A percentile compares a stretch with the other conserved stretches of the same genome.
These are phyloP conservation scores for Quercus glauca DNA, from an alignment of 306 rosid genomes.

Conservation along the genomic window DNA sequence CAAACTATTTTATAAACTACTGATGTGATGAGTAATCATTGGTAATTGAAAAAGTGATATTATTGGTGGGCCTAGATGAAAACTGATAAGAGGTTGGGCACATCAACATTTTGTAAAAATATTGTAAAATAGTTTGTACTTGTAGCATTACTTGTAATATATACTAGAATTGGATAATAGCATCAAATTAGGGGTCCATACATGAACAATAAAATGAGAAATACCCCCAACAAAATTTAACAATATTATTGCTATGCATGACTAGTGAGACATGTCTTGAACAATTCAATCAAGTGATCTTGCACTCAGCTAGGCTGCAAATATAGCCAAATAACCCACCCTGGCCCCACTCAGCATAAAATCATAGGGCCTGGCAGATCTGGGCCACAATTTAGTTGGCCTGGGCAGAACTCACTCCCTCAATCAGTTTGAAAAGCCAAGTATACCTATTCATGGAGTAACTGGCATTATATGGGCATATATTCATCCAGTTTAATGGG, in stretches of 20 bases:
- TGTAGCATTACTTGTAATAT: not conserved
- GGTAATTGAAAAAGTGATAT: no score
- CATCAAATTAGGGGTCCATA: not conserved
- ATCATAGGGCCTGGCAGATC: not conserved
- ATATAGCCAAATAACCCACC: not conserved
- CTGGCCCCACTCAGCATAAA: not conserved
- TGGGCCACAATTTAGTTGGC: not conserved
- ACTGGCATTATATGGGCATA: not conserved
- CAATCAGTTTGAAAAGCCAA: not conserved
- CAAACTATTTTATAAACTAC: no score
- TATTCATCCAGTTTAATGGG: not conserved
- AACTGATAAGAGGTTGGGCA: no score
- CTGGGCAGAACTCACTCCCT: not conserved
- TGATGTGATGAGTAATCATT: no score
- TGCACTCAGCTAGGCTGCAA: not conserved
- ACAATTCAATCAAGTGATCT: not conserved
- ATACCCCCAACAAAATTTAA: not conserved
- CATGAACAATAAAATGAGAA: not conserved
- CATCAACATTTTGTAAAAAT: no score
- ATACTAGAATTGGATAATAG: not conserved
- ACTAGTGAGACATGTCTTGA: not conserved
- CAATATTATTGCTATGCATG: not conserved
- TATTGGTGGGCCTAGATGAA: no score
- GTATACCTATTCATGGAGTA: not conserved
- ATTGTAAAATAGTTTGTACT: no score